These are phyloP conservation scores for Leptographium wingfieldii DNA, from an alignment of 2,329 filamentous ascomycete genomes.

Conservation along the genomic window DNA sequence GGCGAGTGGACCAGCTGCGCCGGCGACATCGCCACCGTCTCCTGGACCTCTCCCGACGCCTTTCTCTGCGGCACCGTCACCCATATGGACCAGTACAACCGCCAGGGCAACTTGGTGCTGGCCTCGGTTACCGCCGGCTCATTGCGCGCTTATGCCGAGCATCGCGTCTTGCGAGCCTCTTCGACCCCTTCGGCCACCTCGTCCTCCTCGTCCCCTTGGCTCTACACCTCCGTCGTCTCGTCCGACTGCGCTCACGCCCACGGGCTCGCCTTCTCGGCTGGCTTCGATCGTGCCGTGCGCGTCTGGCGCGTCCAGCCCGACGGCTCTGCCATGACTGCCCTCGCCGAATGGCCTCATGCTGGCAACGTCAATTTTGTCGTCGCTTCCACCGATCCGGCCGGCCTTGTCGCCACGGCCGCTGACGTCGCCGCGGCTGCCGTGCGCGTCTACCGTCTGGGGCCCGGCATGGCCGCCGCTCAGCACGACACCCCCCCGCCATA, in stretches of 20 bases:
- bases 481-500: constrained; percentile 19
- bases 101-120: constrained; percentile 47
- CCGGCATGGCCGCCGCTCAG: constrained; percentile 16
- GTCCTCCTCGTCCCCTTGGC: constrained; percentile 37
- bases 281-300: constrained; percentile 50
- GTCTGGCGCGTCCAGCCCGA: constrained; percentile 35
- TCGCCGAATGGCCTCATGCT: constrained; percentile 41
- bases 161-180: constrained; percentile 35
- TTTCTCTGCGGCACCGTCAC: constrained; percentile 51
- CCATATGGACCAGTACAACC: constrained; percentile 56
- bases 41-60: constrained; percentile 40
- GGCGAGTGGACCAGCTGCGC: constrained; percentile 49
- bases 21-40: constrained; percentile 46
- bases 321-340: constrained; percentile 28
- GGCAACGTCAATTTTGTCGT: constrained; percentile 52
- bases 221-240: constrained; percentile 51
- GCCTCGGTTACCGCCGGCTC: constrained; percentile 33
- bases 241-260: constrained; percentile 39
- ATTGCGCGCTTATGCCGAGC: constrained; percentile 40
- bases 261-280: constrained; percentile 42
- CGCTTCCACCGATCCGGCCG: constrained; percentile 32
- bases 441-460: constrained; percentile 39
- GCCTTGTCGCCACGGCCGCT: constrained; percentile 45
- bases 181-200: neutral
- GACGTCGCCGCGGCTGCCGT: constrained; percentile 42